Conservation (phyloP, 202 grass and related monocot species). For the Brachypodium distachyon region DNA sequence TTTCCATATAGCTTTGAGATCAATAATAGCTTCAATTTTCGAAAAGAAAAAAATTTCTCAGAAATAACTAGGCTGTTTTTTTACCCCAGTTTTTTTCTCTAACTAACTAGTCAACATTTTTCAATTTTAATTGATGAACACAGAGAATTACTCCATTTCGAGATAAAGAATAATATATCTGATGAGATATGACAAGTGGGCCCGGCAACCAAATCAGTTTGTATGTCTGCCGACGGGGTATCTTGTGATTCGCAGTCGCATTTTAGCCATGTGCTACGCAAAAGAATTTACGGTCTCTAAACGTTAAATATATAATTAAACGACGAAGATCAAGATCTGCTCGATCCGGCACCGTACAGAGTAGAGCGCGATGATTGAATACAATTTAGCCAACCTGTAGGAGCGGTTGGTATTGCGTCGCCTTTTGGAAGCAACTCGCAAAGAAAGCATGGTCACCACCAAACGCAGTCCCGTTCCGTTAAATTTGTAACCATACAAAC, state of each 20-base stretch:
- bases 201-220: too few species aligned
- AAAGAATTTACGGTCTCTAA: background rate
- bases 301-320: background rate
- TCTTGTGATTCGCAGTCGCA: background rate
- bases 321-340: background rate
- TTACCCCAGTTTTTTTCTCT: too few species aligned
- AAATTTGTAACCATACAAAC: background rate
- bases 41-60: too few species aligned
- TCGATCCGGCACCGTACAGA: slow-evolving; percentile 9
- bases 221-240: too few species aligned
- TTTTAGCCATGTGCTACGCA: slow-evolving; percentile 21
- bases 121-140: too few species aligned
- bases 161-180: too few species aligned
- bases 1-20: too few species aligned
- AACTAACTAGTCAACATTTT: too few species aligned
- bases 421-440: slow-evolving; percentile 38
- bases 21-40: too few species aligned
- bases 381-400: background rate
- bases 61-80: too few species aligned
- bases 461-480: background rate
- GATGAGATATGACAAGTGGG: too few species aligned
- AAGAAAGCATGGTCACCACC: slow-evolving; percentile 2
- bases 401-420: background rate
- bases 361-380: background rate
- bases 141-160: too few species aligned